Evolutionary conservation across 73 alveolate species (phyloP), one percentile per base, ranked within the genome.

Genomic region (Paramecium bursaria): DNA sequence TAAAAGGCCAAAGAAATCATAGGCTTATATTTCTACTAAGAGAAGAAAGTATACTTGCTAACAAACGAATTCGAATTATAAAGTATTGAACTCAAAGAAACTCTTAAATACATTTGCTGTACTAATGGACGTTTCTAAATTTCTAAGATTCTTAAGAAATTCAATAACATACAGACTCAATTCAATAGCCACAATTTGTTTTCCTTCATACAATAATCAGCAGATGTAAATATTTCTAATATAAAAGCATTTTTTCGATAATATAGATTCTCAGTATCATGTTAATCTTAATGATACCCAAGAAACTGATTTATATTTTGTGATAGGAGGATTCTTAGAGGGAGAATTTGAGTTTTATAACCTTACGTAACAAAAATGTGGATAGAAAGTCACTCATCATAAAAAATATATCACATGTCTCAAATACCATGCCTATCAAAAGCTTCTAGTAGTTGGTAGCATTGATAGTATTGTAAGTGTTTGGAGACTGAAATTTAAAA

Each of bases 241-340:
- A 73, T 23, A 85, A 87, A 31, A 57, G 54, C 39, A 87, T 31
- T 61, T 31, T 75, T 23, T 75, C 48, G 86, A 86, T 75, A 85
- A 82, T 60, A 5, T 74, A 53, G 51, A 85, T 80, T 26, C 91
- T 82, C 5, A 86, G 75, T 46, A 26, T 86, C 26, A 90, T n/a
- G n/a, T n/a, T 86, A 86, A 82, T 79, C 57, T 88, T 75, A 5
- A 73, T 74, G 75, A 91, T 86, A 46, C 15, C 82, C 35, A 67
- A 3, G 0, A 2, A 67, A 67, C 33, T 39, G 21, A 22, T 39
- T 25, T 67, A 25, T 79, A 23, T 74, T 67, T 92, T 17, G 80
- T 85, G 29, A 91, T 94, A 85, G 98, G 95, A 60, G 98, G 98
- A 50, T 86, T 88, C 46, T 86, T 90, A 85, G 97, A 91, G 74